Base-by-base conservation (phyloP, 768 basidiomycete genomes). In the Russula emetica region DNA sequence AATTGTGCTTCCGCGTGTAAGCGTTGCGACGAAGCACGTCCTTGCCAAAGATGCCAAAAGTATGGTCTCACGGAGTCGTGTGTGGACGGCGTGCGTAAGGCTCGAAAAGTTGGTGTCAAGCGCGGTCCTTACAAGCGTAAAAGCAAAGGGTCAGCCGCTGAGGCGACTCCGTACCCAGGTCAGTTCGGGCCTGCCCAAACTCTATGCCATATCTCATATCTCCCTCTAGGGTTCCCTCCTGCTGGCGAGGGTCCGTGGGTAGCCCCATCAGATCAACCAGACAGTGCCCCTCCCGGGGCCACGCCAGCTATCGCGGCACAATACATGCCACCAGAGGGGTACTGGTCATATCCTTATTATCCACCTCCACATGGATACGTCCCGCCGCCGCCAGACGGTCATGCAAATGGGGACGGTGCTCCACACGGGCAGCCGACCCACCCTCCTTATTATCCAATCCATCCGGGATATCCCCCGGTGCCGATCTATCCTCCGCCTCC, bases 41-140 rank as follows among this genome's bases (percentile, higher is more conserved):
- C 85, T 2, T 87, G 85, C 72, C 80, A 82, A 59, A 80, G 85
- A 32, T 87, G 85, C 67, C 70, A 80, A 64, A 86, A 85, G 72
- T 86, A 86, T 68, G 84, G 83, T 3, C 76, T 85, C 38, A 78
- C 79, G 14, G 77, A 80, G 30, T 73, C 77, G n/a, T 87, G 85
- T 67, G 67, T 79, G 2, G 85, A 87, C 67, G 84, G 85, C 1
- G 75, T 80, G 20, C 76, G 86, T 65, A 87, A 87, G 71, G 85
- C 86, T 71, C 78, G 86, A 61, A 84, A 85, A 69, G 83, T 82
- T 55, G 82, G 82, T 30, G 76, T 83, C 64, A 83, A 83, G 70
- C 80, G 82, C 22, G 82, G 82, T 3, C 83, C 82, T 2, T 83
- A 83, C 71, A 84, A 83, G 66, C 79, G 82, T 63, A 83, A 82